Evolutionary conservation across 1,284 basidiomycete genomes (phyloP), one percentile per base, ranked within the genome.

Genomic region (Crocinoboletus sp.): DNA sequence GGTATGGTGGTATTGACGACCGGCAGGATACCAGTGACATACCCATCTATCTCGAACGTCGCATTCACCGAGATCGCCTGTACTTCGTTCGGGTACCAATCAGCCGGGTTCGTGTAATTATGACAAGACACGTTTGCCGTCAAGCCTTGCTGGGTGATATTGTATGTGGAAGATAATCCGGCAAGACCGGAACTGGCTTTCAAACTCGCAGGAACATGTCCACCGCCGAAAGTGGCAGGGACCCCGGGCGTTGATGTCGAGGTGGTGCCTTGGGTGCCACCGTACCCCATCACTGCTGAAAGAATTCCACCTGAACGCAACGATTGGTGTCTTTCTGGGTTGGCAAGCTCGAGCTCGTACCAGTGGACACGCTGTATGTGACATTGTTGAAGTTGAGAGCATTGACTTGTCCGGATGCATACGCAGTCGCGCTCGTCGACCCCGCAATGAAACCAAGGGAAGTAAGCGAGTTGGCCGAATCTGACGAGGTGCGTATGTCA

Each of bases 91-190:
- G 43, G 43, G 13, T 46, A 46, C 45, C 43, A 38, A 23, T 45
- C 41, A 5, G 31, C 25, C 11, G 43, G 30, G 10, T 45, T 24
- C 4, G 43, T 45, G 20, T 45, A 45, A 34, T 45, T 45, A 41
- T 12, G 29, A 23, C 45, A 46, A 12, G 43, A 15, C 2, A 46
- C 45, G 11, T 46, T 46, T 16, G 34, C 45, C 8, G 43, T 46
- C 13, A 46, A 13, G 16, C 45, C 45, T 36, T 46, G 45, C 16
- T 46, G 43, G 1, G 20, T 46, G 19, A 46, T 46, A 9, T 31
- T 46, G 19, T 37, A 46, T 12, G 19, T 46, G 24, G 19, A 4
- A 12, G 43, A 46, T 16, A 46, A 12, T 11, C 45, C 45, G 8
- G 10, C 2, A 3, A 31, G 29, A 12, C 8, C 12, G 2, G 45